Evolutionary conservation across 495 filamentous ascomycete genomes (phyloP).

Genomic region (Margaritispora aquatica): DNA sequence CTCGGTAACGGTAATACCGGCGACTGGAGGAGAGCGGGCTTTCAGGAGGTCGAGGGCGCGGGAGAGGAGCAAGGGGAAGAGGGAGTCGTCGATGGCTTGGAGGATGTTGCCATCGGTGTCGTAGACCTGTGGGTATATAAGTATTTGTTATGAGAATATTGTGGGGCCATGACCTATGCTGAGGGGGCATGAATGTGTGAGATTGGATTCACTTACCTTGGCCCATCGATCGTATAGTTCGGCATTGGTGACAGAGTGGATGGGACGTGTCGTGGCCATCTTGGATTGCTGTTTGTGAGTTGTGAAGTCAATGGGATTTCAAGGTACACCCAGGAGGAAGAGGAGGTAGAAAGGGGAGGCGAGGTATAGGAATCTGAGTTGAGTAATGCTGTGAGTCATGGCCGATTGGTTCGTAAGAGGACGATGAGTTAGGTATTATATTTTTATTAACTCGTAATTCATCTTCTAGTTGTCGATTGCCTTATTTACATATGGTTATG

Average conservation of each 20-base stretch:
- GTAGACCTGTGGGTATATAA: constrained; percentile 39
- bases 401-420: neutral
- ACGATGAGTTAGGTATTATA: neutral
- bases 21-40: constrained; percentile 7
- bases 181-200: neutral
- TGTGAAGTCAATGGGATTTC: neutral
- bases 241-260: constrained; percentile 30
- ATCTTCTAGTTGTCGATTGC: too few relatives aligned
- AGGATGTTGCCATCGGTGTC: constrained; percentile 71
- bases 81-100: constrained; percentile 55
- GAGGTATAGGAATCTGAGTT: neutral
- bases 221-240: constrained; percentile 42
- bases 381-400: neutral
- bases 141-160: neutral
- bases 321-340: neutral
- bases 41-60: constrained; percentile 9
- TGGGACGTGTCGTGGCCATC: constrained; percentile 19
- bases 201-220: constrained; percentile 18
- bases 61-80: constrained; percentile 49
- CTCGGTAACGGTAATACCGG: constrained; percentile 47
- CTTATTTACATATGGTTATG: too few relatives aligned
- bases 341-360: neutral
- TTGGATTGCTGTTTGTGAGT: neutral
- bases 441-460: neutral
- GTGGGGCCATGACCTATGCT: neutral